Conservation (phyloP, 345 rosid species). For the Hibiscus syriacus region DNA sequence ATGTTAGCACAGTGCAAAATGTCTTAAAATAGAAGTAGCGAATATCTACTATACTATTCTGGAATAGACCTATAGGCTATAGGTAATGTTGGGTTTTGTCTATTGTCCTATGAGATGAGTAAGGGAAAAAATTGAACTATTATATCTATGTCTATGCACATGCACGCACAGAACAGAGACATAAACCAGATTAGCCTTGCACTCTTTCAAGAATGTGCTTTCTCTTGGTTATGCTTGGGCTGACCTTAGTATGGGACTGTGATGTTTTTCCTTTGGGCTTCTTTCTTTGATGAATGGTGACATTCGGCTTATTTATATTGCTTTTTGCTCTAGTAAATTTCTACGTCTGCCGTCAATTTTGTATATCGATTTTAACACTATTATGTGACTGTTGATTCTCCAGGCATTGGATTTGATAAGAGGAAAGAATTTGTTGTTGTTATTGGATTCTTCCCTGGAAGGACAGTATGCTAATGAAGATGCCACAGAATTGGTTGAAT, state of each 20-base stretch:
- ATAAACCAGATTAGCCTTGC: background rate
- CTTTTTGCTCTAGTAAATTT: background rate
- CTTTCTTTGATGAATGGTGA: background rate
- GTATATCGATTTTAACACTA: background rate
- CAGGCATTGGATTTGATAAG: conserved; percentile 67
- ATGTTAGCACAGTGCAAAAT: background rate
- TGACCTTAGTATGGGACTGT: background rate
- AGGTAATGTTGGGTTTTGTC: background rate
- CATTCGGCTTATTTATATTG: background rate
- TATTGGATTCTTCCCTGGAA: conserved; percentile 68
- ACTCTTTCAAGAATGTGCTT: background rate
- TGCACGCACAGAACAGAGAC: background rate
- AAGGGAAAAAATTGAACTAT: background rate
- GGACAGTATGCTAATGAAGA: conserved; percentile 67
- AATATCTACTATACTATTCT: background rate
- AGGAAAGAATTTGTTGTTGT: conserved; percentile 45
- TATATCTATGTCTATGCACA: background rate
- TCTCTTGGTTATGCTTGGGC: background rate
- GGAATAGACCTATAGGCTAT: background rate
- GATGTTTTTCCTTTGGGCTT: background rate
- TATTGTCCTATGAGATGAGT: background rate
- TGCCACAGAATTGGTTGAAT: conserved; percentile 47
- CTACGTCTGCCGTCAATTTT: background rate
- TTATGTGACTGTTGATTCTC: conserved; percentile 10
- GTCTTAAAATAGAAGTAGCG: background rate